phyloP scores from a whole-genome alignment of 106 monocot genomes.

The Phalaenopsis aphrodite region DNA sequence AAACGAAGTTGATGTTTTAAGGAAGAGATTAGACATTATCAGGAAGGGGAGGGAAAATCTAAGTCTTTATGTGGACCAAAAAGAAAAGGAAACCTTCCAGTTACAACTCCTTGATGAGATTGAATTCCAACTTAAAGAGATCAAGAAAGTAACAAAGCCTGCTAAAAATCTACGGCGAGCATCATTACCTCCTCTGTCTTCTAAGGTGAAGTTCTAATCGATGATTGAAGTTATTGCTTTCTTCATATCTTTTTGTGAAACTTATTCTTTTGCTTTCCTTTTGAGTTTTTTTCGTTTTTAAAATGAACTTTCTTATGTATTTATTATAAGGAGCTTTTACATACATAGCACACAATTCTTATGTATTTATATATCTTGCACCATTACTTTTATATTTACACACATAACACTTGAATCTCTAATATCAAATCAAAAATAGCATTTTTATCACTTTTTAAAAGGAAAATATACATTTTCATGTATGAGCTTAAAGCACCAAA shows the following conservation, averaged over 20 bases:
- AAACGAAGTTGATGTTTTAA: conserved; percentile 61
- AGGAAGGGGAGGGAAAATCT: conserved; percentile 64
- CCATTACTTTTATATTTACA: too few species aligned
- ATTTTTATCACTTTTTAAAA: too few species aligned
- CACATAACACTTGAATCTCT: too few species aligned
- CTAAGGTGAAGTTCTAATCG: conserved; percentile 25
- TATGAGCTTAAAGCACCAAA: too few species aligned
- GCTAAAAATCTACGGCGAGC: conserved; percentile 16
- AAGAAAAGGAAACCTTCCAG: conserved; percentile 38
- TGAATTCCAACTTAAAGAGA: conserved; percentile 43
- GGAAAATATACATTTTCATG: too few species aligned
- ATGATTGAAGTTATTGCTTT: not conserved
- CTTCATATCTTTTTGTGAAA: not conserved
- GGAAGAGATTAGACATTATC: conserved; percentile 56
- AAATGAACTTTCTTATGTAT: not conserved
- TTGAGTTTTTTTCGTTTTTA: not conserved
- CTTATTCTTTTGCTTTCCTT: not conserved
- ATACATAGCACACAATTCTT: too few species aligned
- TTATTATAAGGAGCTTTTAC: not conserved
- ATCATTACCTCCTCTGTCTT: conserved; percentile 42
- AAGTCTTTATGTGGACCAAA: conserved; percentile 28
- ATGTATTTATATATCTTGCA: too few species aligned
- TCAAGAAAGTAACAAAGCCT: conserved; percentile 31
- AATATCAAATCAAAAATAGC: too few species aligned
- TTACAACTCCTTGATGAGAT: conserved; percentile 63